These are phyloP conservation scores for Neurospora sp. DNA, from an alignment of 495 filamentous ascomycete species.

Conservation along the genomic window DNA sequence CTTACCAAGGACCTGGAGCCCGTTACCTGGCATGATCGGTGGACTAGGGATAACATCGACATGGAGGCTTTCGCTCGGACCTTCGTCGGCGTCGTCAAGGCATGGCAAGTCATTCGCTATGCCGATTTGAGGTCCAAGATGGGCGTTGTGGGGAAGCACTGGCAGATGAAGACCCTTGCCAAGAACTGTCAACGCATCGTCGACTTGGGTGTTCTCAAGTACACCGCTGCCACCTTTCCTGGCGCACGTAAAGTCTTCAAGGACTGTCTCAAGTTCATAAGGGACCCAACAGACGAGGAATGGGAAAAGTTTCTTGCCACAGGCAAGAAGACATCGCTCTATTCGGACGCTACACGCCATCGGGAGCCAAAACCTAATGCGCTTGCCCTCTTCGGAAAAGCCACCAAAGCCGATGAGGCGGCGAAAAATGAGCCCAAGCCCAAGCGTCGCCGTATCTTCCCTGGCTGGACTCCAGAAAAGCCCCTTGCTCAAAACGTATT, in stretches of 20 bases:
- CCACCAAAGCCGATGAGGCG: constrained; percentile 5
- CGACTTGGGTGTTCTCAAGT: constrained; percentile 55
- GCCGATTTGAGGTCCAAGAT: constrained; percentile 56
- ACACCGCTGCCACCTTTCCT: constrained; percentile 51
- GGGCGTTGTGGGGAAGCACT: constrained; percentile 44
- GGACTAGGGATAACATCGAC: constrained; percentile 45
- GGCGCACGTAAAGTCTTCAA: constrained; percentile 37
- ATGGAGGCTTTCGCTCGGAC: constrained; percentile 37
- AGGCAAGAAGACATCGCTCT: constrained; percentile 27
- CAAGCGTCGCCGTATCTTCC: constrained; percentile 20
- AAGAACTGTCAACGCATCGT: constrained; percentile 60
- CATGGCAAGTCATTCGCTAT: constrained; percentile 37
- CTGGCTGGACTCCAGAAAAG: constrained; percentile 34
- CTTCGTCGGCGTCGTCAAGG: constrained; percentile 37
- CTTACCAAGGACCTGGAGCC: constrained; percentile 32
- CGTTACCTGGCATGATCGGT: constrained; percentile 35
- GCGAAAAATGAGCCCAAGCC: constrained; percentile 2
- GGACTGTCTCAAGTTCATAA: constrained; percentile 62
- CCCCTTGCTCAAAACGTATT: constrained; percentile 33
- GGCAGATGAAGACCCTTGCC: constrained; percentile 59
- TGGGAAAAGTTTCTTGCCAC: constrained; percentile 42
- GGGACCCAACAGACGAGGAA: constrained; percentile 61
- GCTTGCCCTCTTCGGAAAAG: constrained; percentile 16
- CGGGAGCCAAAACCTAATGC: constrained; percentile 24
- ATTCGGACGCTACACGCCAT: constrained; percentile 19